Percentiles rank a stretch among this genome's conserved stretches.
Evolutionary conservation across 805 yeast species (phyloP).

Genomic region (Brettanomyces bruxellensis): DNA sequence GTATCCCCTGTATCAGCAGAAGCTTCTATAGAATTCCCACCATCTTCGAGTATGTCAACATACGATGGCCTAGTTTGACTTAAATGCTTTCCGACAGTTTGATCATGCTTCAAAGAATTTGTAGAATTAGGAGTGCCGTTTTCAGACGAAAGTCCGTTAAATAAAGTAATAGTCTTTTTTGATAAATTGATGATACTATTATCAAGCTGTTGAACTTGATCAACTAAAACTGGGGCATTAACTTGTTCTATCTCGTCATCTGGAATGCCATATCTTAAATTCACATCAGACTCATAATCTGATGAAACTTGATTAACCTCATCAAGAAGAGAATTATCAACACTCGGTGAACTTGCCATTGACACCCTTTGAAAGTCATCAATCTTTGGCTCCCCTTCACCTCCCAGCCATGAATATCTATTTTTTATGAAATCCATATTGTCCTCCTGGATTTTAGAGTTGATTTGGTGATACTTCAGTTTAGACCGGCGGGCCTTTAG

Average conservation of each 20-base stretch:
- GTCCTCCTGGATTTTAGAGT: background rate
- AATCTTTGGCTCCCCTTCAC: background rate
- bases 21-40: background rate
- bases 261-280: background rate
- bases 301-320: constrained; percentile 29
- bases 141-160: constrained; percentile 10
- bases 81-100: background rate
- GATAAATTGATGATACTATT: constrained; percentile 4
- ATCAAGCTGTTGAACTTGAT: background rate
- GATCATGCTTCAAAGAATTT: background rate
- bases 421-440: constrained; percentile 4
- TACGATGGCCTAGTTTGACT: background rate
- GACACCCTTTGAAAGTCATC: background rate
- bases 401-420: constrained; percentile 3
- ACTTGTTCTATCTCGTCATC: background rate
- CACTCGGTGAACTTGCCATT: constrained; percentile 5
- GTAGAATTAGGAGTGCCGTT: background rate
- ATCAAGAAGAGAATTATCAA: constrained; percentile 23
- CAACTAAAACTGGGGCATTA: background rate
- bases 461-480: constrained; percentile 7
- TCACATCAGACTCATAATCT: constrained; percentile 6
- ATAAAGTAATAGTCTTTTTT: constrained; percentile 24
- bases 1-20: background rate
- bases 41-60: constrained; percentile 2
- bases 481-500: background rate